Percentiles rank a stretch among this genome's conserved stretches.
Evolutionary conservation across 192 early-diverging fungal species (phyloP).

Genomic region (Umbelopsis sp.): DNA sequence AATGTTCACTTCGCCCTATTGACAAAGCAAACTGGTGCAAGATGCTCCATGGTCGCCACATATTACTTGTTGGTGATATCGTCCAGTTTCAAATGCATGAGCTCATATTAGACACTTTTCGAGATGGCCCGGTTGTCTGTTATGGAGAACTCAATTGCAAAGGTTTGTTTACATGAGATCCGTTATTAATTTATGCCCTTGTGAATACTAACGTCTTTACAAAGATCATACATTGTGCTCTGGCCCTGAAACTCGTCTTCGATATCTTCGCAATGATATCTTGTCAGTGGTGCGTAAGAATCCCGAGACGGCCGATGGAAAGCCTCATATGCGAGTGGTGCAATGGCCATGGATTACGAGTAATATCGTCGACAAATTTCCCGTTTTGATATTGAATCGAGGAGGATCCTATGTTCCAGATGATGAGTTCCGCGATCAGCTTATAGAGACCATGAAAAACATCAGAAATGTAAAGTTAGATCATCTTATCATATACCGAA

Average conservation of each 20-base stretch:
- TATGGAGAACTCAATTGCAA: conserved; percentile 59
- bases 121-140: conserved; percentile 55
- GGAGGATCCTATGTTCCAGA: conserved; percentile 43
- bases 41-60: conserved; percentile 41
- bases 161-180: no score
- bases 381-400: conserved; percentile 52
- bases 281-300: conserved; percentile 32
- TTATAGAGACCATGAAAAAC: conserved; percentile 38
- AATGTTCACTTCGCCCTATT: conserved; percentile 23
- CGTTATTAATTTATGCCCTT: no score
- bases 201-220: conserved; percentile 12
- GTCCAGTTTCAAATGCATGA: conserved; percentile 59
- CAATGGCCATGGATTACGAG: conserved; percentile 48
- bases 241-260: conserved; percentile 25
- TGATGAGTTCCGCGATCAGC: conserved; percentile 32
- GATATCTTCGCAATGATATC: conserved; percentile 53
- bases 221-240: conserved; percentile 43
- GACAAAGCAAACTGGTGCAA: conserved; percentile 43
- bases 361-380: conserved; percentile 34
- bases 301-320: conserved; percentile 16
- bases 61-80: conserved; percentile 54
- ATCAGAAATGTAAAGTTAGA: conserved; percentile 42
- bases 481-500: conserved; percentile 53
- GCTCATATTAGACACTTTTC: conserved; percentile 53
- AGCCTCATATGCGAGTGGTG: conserved; percentile 42